Conservation (phyloP, 2,329 filamentous ascomycete genomes). For the Dryadomyces quercus-mongolicae region DNA sequence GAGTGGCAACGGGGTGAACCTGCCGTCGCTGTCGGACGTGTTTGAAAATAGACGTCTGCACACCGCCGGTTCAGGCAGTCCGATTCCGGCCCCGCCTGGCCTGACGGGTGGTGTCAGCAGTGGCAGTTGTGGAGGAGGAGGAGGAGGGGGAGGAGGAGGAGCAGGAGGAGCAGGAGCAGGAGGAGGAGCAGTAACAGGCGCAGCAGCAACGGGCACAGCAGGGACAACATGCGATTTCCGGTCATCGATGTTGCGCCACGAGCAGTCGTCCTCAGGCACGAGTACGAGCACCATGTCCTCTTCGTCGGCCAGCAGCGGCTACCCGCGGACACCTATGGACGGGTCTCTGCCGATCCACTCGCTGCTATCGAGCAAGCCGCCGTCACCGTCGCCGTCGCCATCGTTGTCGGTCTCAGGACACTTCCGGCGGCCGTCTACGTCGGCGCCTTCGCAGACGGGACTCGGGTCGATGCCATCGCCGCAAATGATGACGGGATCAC, state of each 20-base stretch:
- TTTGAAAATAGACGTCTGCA: conserved; percentile 24
- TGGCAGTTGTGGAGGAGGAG: conserved; percentile 1
- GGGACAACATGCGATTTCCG: neutral
- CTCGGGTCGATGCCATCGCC: neutral
- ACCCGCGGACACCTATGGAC: conserved; percentile 35
- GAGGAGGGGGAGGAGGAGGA: neutral
- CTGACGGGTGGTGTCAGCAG: conserved; percentile 11
- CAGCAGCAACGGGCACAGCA: neutral
- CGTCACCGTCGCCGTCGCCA: neutral
- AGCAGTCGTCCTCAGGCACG: conserved; percentile 21
- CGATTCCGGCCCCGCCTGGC: conserved; percentile 15
- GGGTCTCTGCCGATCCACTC: conserved; percentile 42
- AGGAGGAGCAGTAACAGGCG: too few species aligned
- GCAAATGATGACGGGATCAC: neutral
- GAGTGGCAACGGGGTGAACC: conserved; percentile 18
- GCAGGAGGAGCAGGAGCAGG: neutral
- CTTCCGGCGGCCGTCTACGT: neutral
- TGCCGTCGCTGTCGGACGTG: conserved; percentile 36
- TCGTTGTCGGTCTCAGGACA: neutral
- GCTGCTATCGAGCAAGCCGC: conserved; percentile 22
- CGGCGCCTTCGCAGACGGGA: neutral
- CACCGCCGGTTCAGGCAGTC: conserved; percentile 14
- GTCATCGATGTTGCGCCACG: conserved; percentile 30
- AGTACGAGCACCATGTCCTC: conserved; percentile 19
- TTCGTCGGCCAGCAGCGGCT: conserved; percentile 18